Conservation (phyloP, 768 basidiomycete species). For the Leccinum disarticulatum region DNA sequence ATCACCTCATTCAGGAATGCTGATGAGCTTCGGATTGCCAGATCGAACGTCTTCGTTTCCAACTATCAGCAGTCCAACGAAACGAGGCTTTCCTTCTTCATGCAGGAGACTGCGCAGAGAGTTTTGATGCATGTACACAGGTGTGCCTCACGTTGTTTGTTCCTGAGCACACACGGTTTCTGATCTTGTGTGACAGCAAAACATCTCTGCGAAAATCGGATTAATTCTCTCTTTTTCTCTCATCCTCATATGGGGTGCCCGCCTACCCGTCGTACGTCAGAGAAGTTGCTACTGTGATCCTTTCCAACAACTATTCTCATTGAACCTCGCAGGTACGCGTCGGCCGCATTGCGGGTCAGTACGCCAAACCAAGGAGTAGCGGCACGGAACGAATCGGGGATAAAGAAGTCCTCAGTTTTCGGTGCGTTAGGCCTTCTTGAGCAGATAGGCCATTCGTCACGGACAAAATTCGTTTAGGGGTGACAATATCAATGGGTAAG, state of each 20-base stretch:
- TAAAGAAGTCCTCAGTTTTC: slow-evolving; percentile 79
- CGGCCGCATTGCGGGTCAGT: slow-evolving; percentile 94
- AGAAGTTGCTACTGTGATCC: slow-evolving; percentile 1
- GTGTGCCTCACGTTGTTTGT: slow-evolving; percentile 41
- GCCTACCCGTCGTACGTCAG: slow-evolving; percentile 80
- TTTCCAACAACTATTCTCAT: slow-evolving; percentile 7
- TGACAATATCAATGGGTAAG: slow-evolving; percentile 93
- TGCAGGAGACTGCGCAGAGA: slow-evolving; percentile 97
- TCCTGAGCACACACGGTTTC: slow-evolving; percentile 6
- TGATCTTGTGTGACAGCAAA: slow-evolving; percentile 51
- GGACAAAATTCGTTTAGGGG: slow-evolving; percentile 52
- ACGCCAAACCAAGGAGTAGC: slow-evolving; percentile 92
- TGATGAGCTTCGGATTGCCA: slow-evolving; percentile 30
- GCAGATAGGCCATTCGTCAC: not conserved
- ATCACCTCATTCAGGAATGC: slow-evolving; percentile 26
- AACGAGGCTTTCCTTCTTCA: slow-evolving; percentile 94
- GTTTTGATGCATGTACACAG: slow-evolving; percentile 88
- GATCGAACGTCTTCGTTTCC: slow-evolving; percentile 83
- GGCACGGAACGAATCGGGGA: slow-evolving; percentile 75
- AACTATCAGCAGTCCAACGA: slow-evolving; percentile 75
- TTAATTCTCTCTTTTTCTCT: slow-evolving; percentile 94
- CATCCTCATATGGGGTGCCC: slow-evolving; percentile 91
- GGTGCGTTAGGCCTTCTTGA: slow-evolving; percentile 45
- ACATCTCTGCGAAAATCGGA: slow-evolving; percentile 84
- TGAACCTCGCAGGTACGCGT: slow-evolving; percentile 58